Base-by-base conservation (phyloP, 768 basidiomycete genomes). In the Melanogaster broomeanus region DNA sequence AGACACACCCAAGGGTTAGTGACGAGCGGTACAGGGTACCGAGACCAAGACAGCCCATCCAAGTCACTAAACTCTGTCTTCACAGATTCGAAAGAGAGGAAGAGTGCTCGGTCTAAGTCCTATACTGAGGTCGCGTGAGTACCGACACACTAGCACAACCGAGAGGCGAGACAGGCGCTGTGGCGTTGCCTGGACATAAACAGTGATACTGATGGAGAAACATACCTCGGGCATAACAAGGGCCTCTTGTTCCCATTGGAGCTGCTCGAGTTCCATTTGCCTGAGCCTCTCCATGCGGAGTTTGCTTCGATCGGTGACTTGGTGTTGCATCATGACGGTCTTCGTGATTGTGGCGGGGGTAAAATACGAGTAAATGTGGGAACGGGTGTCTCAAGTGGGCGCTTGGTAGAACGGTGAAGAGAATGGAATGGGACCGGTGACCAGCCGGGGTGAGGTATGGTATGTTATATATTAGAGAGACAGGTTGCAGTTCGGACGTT, bases 1-100 rank as follows among this genome's bases (percentile, higher is more conserved):
- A 31, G 19, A 59, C 63, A 5, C 42, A 69, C 68, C 60, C 60
- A 61, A 6, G 63, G 52, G 34, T 60, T 62, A 19, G 54, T 68
- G 19, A 58, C 63, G 42, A 59, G 52, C 4, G 65, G 66, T 8
- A 72, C 68, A 4, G 71, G 68, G 25, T 69, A 65, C 40, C 68
- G 69, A 16, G 74, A 64, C 82, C 82, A 82, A 33, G 75, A 72
- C 31, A 81, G 65, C 0, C 83, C 83, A 48, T 85, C 83, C 15
- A 85, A 73, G 63, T 85, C 83, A 49, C 74, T 72, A 59, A 84
- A 85, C 55, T 85, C 83, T 8, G 77, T 77, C 54, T 85, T 84
- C 30, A 84, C 83, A 5, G 73, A 73, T 19, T 62, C 70, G 57
- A 85, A 85, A 1, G 82, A 76, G 45, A 64, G 59, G 19, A 63